phyloP scores from a whole-genome alignment of 1,284 basidiomycete species.

The Sphagnurus paluster region DNA sequence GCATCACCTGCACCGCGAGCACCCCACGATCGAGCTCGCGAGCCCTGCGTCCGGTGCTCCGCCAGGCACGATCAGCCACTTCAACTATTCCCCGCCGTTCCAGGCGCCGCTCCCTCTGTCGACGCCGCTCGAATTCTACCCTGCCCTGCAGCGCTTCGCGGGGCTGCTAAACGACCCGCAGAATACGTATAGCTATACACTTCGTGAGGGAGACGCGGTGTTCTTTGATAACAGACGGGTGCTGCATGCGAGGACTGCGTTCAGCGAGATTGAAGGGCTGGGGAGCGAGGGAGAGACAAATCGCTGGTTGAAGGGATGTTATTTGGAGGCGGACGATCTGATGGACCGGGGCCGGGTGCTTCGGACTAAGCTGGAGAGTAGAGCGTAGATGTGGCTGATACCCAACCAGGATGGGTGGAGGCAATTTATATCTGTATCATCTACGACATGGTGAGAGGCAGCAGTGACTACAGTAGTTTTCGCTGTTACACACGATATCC shows the following conservation, averaged over 20 bases:
- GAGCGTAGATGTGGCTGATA: too few relatives aligned
- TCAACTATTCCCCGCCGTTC: conserved; percentile 97
- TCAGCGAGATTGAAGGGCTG: conserved; percentile 45
- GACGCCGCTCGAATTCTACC: conserved; percentile 60
- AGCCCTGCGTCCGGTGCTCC: conserved; percentile 15
- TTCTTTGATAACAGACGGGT: conserved; percentile 95
- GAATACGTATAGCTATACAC: conserved; percentile 64
- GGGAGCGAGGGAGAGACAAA: conserved; percentile 50
- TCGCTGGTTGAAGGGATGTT: conserved; percentile 86
- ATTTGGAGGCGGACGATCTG: conserved; percentile 79
- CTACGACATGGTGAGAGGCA: too few relatives aligned
- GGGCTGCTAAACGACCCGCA: conserved; percentile 55
- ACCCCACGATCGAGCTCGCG: conserved; percentile 78
- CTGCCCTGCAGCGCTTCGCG: conserved; percentile 68
- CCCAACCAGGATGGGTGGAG: too few relatives aligned
- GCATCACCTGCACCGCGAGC: conserved; percentile 80
- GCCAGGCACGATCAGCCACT: conserved; percentile 46
- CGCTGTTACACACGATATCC: too few relatives aligned
- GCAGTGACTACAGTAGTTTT: too few relatives aligned
- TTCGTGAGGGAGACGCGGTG: conserved; percentile 86
- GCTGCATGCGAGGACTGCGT: conserved; percentile 85
- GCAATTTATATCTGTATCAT: background rate
- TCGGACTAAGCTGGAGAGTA: conserved; percentile 22
- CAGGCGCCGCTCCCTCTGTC: conserved; percentile 72
- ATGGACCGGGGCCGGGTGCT: conserved; percentile 59